Conservation (phyloP, 257 asterid species). For the Asclepias syriaca region DNA sequence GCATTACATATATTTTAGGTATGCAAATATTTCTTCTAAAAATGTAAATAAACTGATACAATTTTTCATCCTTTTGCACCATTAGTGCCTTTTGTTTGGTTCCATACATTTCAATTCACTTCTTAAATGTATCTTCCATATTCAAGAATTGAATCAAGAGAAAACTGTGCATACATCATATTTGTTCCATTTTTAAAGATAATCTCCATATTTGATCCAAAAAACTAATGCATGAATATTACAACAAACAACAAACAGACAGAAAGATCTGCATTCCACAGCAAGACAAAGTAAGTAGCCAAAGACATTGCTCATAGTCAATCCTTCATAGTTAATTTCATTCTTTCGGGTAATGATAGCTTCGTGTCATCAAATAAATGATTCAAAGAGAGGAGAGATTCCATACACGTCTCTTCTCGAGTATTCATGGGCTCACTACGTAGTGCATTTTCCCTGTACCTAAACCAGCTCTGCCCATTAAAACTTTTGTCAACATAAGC, state of each 20-base stretch:
- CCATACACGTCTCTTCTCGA: constrained; percentile 89
- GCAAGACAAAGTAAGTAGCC: not conserved
- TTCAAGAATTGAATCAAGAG: not conserved
- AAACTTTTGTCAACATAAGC: constrained; percentile 91
- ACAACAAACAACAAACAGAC: too few relatives aligned
- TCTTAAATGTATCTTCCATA: not conserved
- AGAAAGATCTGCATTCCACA: not conserved
- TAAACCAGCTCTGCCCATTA: constrained; percentile 99
- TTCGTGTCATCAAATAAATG: not conserved
- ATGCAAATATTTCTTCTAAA: not conserved
- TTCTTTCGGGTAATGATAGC: not conserved
- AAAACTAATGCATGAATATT: not conserved
- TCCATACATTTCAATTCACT: not conserved
- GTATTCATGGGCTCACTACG: constrained; percentile 91
- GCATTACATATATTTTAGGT: not conserved
- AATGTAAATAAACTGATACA: not conserved
- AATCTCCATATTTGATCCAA: not conserved
- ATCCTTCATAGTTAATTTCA: not conserved
- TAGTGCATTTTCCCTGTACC: constrained; percentile 88
- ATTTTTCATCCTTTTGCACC: not conserved
- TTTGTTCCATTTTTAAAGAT: not conserved
- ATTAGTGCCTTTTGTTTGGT: not conserved
- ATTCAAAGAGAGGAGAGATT: not conserved
- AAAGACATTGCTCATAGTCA: not conserved
- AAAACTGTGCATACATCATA: not conserved